Base-by-base conservation (phyloP, 768 basidiomycete species). In the Dioszegia hungarica region DNA sequence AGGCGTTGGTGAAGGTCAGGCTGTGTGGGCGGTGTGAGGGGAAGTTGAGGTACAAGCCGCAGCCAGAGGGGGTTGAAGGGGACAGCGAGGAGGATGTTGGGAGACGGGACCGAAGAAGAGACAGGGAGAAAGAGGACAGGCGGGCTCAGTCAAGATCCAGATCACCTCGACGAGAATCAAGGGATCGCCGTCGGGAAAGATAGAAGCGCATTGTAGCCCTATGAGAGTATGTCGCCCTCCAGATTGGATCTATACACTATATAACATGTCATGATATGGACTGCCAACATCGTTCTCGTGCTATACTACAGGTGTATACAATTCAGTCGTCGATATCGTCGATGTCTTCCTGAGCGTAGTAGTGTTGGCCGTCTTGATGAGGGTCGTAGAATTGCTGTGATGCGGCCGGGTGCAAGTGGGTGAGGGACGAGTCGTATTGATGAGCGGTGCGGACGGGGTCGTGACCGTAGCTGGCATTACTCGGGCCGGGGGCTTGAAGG, bases 1-100 rank as follows among this genome's bases (percentile, higher is more conserved):
- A 63, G n/a, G 90, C 90, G 0, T 78, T 98, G 12, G 94, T 98
- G 46, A 98, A 98, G 73, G 84, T 93, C 2, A 90, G 90, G 1
- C 77, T 97, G 29, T 98, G 94, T 71, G 75, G 79, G 27, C 81
- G 79, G 65, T 97, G 94, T 68, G 77, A 83, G 46, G 83, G 83
- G 73, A 97, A 94, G 80, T 77, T 98, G 66, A 84, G 86, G 83
- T 91, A 87, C 84, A 71, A 68, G 40, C 60, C 66, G 12, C 53
- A 14, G 15, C 34, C 46, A 20, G 57, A 34, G 22, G 41, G 43
- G 29, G 25, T 19, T 41, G n/a, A 27, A n/a, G 34, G 31, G 14
- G n/a, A 25, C 37, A 54, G 31, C 19, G 37, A 43, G 38, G 40
- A 38, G 10, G 40, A 45, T 6, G 53, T 43, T 31, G 27, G 27